Conservation (phyloP, 1,139 yeast species). For the Candida freyschussii region DNA sequence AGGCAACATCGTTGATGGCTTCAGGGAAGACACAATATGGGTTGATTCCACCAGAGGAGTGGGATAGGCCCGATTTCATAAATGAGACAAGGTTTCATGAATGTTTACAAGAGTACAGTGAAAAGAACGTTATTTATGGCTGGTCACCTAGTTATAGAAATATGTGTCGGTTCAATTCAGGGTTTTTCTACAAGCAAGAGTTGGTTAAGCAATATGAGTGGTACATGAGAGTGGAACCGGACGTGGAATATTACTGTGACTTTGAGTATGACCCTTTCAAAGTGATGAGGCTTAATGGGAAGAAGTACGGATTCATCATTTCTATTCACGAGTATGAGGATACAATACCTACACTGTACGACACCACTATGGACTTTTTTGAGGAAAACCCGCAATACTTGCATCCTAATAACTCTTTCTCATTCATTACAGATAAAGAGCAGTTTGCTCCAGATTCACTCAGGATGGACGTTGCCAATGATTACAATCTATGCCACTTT, state of each 20-base stretch:
- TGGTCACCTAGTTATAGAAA: constrained; percentile 72
- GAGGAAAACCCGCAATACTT: constrained; percentile 53
- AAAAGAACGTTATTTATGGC: constrained; percentile 68
- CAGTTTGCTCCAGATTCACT: constrained; percentile 20
- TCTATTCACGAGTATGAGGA: constrained; percentile 71
- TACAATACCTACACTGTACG: constrained; percentile 84
- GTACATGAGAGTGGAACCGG: constrained; percentile 94
- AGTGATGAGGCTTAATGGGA: constrained; percentile 63
- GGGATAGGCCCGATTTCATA: constrained; percentile 63
- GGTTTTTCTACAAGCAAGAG: constrained; percentile 72
- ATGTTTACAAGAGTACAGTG: constrained; percentile 49
- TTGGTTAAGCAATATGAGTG: constrained; percentile 64
- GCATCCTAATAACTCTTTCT: constrained; percentile 64
- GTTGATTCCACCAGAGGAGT: constrained; percentile 54
- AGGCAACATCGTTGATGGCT: constrained; percentile 73
- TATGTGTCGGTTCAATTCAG: constrained; percentile 81
- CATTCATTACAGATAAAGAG: constrained; percentile 59
- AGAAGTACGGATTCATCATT: constrained; percentile 84
- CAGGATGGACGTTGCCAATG: constrained; percentile 35
- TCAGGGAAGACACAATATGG: constrained; percentile 79
- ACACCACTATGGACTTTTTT: constrained; percentile 63
- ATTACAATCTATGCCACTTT: constrained; percentile 88
- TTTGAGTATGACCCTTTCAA: constrained; percentile 82
- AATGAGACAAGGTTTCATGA: constrained; percentile 37
- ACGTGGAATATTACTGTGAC: constrained; percentile 81